Evolutionary conservation across 2,329 filamentous ascomycete species (phyloP), one percentile per base, ranked within the genome.

Genomic region (Clonostachys solani): DNA sequence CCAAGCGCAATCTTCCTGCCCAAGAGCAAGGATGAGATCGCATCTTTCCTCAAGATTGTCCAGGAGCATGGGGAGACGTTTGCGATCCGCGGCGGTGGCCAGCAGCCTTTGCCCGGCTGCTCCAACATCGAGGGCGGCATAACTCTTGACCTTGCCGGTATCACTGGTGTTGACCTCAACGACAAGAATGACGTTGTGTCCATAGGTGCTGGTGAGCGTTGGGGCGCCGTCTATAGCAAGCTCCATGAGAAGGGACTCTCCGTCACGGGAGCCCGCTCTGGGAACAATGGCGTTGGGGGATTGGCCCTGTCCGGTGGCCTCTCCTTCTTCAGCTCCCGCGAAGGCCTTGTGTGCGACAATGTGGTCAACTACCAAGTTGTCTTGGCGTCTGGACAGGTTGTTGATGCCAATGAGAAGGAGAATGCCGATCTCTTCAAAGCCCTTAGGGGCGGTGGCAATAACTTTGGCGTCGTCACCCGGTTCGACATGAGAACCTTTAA

Each of bases 51-150:
- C 23, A 29, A 29, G 9, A 29, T 29, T 29, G 8, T 29, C 23
- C 23, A 29, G 3, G 23, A 29, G 23, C 23, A 29, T 10, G 23
- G 3, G 9, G 23, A 29, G 23, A 10, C 16, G 23, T 81, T 82
- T 58, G 69, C 75, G 3, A 66, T 76, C 49, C 74, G 74, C 36
- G 64, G 68, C 42, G 76, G 77, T n/a, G 77, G 78, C 1, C 77
- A 81, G 58, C 69, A 68, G 3, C 63, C 71, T 3, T 75, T 73
- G 49, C 59, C 66, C 0, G 68, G 66, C 6, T 64, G 65, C 3
- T 71, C 72, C 8, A 80, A 67, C 53, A 65, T 66, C 47, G 53
- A 60, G 6, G 53, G 53, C 15, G 67, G 71, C 15, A 57, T 75
- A 6, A 67, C 68, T 5, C 60, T 80, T 44, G 70, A 73, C 49